Base-by-base conservation (phyloP, 352 stramenopile genomes). In the Phytophthora pinifolia region DNA sequence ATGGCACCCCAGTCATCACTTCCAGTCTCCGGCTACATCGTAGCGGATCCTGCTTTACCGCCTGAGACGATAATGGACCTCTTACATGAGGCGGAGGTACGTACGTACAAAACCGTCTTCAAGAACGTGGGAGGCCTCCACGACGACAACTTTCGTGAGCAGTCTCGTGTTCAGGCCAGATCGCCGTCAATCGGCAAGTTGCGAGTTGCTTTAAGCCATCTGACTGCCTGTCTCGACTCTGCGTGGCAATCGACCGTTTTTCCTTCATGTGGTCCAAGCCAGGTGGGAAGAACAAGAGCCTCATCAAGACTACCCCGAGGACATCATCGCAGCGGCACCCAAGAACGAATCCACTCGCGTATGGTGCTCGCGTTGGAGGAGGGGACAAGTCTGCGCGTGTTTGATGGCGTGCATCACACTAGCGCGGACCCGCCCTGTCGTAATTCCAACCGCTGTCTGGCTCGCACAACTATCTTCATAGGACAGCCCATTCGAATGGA, bases 401-500 rank as follows among this genome's bases (percentile, higher is more conserved):
- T n/a, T n/a, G n/a, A n/a, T n/a, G n/a, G n/a, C n/a, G n/a, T n/a
- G n/a, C n/a, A n/a, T n/a, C n/a, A n/a, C n/a, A n/a, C n/a, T n/a
- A n/a, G n/a, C n/a, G n/a, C n/a, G n/a, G n/a, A n/a, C n/a, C n/a
- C n/a, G n/a, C n/a, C n/a, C n/a, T n/a, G n/a, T n/a, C n/a, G n/a
- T n/a, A n/a, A n/a, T n/a, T n/a, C n/a, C n/a, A n/a, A n/a, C n/a
- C n/a, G n/a, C n/a, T n/a, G n/a, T n/a, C n/a, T n/a, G 30, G 50
- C 50, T 17, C 10, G 14, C 3, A 48, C 31, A 2, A 42, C 17
- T 6, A 61, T 45, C 39, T 47, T 53, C 44, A 61, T 61, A 8
- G 43, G 34, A 17, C 35, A 61, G 0, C 54, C 54, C 10, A 53
- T 64, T 6, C 47, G 33, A 15, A 49, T 64, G 0, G 55, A 64